Base-by-base conservation (phyloP, 2,329 filamentous ascomycete species). In the Penicillium digitatum region DNA sequence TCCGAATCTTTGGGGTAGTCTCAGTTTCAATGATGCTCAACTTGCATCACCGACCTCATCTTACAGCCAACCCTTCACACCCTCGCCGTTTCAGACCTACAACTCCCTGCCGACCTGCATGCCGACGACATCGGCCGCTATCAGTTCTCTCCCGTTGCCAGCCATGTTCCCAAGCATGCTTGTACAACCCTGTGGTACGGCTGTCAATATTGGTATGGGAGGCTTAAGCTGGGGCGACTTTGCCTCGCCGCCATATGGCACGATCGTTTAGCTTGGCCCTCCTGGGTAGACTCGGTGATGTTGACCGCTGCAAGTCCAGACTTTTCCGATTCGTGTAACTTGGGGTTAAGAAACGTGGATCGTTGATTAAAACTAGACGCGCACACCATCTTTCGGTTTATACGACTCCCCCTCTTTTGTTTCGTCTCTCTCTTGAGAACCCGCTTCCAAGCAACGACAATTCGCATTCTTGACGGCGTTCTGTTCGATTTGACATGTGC, bases 161-260 rank as follows among this genome's bases (percentile, higher is more conserved):
- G 96, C 90, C 77, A 89, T 92, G 83, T 79, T 96, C 59, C 26
- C 47, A 14, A 49, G 26, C 77, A 89, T 92, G 83, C 79, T 96
- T 58, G 83, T 89, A 66, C 86, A 88, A 58, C 90, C 84, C 66
- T 97, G 93, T 75, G 90, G 90, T 66, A 84, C 91, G 55, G 87
- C 87, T 69, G 80, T 86, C 58, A 87, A 86, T 57, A 91, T 88
- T 78, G 82, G 86, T 62, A 95, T 95, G 72, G 89, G 57, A 31
- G 52, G 88, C 65, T 96, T 90, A 89, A 67, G 65, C 6, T 90
- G 89, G 73, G 82, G 88, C 65, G 89, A 93, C 74, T 95, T 92
- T 73, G 82, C 89, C 64, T 76, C 62, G 16, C 42, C 82, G 66
- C 81, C 82, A 62, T 86, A 84, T 70, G 83, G 82, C 60, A 87